These are phyloP conservation scores for Chionographis japonica DNA, from an alignment of 106 monocot genomes.

Conservation along the genomic window DNA sequence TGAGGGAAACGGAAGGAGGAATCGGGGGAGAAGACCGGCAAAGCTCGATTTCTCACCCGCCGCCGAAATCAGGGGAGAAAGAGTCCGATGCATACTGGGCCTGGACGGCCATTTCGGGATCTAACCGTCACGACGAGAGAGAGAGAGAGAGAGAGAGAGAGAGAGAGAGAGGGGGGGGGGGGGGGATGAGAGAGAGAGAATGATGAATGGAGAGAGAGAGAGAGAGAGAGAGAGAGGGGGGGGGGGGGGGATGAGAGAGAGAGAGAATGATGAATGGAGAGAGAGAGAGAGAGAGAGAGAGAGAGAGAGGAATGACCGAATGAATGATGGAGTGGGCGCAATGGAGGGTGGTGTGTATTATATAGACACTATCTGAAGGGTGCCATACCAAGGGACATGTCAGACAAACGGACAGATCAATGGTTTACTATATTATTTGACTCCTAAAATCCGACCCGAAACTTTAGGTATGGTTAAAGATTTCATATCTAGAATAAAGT, in stretches of 20 bases:
- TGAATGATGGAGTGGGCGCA: background rate
- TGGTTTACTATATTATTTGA: too few relatives aligned
- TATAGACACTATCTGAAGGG: too few relatives aligned
- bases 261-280: too few relatives aligned
- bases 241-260: too few relatives aligned
- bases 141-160: too few relatives aligned
- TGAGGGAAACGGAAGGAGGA: background rate
- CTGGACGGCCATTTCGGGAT: constrained; percentile 35
- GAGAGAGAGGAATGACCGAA: background rate
- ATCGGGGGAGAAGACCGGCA: background rate
- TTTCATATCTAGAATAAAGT: too few relatives aligned
- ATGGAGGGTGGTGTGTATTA: background rate
- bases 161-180: too few relatives aligned
- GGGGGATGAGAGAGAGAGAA: too few relatives aligned
- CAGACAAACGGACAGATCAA: too few relatives aligned
- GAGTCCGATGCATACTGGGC: constrained; percentile 34
- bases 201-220: background rate
- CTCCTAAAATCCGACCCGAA: too few relatives aligned
- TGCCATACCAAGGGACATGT: too few relatives aligned
- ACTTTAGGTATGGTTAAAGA: too few relatives aligned
- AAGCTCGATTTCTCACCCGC: constrained; percentile 6
- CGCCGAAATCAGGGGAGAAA: constrained; percentile 24
- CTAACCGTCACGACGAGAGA: background rate
- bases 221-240: background rate
- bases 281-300: background rate